phyloP scores from a whole-genome alignment of 75 land plant species.

The Sequoia sempervirens region DNA sequence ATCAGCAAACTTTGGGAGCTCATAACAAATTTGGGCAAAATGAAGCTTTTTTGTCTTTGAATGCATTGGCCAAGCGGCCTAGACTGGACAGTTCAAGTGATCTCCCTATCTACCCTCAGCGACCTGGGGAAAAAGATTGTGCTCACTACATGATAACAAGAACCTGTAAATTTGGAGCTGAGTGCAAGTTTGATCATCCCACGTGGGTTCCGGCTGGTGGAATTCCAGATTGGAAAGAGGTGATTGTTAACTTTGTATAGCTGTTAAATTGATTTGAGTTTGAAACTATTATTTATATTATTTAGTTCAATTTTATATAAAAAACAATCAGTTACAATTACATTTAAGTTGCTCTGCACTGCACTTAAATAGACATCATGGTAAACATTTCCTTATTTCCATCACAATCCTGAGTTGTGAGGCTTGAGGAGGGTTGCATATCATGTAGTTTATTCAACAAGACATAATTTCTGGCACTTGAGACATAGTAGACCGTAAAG shows the following conservation, averaged over 20 bases:
- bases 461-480: neutral
- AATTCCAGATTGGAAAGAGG: conserved; percentile 99
- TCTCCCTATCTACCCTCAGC: conserved; percentile 77
- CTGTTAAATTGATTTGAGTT: conserved; percentile 6
- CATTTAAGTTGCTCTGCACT: neutral
- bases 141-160: conserved; percentile 89
- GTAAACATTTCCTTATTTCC: neutral
- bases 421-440: neutral
- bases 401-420: neutral
- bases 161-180: conserved; percentile 89
- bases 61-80: conserved; percentile 57
- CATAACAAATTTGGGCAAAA: conserved; percentile 47
- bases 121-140: conserved; percentile 97
- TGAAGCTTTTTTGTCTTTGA: conserved; percentile 52
- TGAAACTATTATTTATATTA: neutral
- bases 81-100: conserved; percentile 48
- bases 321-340: conserved; percentile 1
- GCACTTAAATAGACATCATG: neutral
- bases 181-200: conserved; percentile 95
- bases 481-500: neutral
- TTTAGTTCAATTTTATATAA: neutral
- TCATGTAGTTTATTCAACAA: neutral
- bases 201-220: conserved; percentile 96
- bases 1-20: conserved; percentile 47
- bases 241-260: conserved; percentile 22